Base-by-base conservation (phyloP, 75 land plant genomes). In the Pinus albicaulis region DNA sequence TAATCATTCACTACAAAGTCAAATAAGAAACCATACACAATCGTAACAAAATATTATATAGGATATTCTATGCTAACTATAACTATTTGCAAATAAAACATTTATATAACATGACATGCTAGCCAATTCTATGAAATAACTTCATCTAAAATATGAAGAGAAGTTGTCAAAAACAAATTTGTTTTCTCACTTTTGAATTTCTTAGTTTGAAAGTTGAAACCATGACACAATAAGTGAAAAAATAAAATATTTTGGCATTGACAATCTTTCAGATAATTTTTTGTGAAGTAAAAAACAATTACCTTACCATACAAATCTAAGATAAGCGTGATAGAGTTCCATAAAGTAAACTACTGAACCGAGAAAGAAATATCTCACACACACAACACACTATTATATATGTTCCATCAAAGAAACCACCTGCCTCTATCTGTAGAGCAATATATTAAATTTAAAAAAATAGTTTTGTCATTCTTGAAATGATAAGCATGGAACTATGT, bases 301-400 rank as follows among this genome's bases (percentile, higher is more conserved):
- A 53, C 66, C 86, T 80, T 90, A 94, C 97, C 97, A 90, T 94
- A 95, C 76, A 94, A 81, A 82, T 94, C 97, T 68, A 94, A 92
- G 12, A 90, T 95, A 14, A 94, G 83, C 1, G 97, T 94, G 15
- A 92, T 72, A 55, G 77, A n/a, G n/a, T n/a, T n/a, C n/a, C n/a
- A n/a, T n/a, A n/a, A n/a, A n/a, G n/a, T n/a, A n/a, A n/a, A n/a
- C n/a, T n/a, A n/a, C n/a, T n/a, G n/a, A n/a, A n/a, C n/a, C n/a
- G n/a, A n/a, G n/a, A n/a, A n/a, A n/a, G n/a, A n/a, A n/a, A n/a
- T n/a, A n/a, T n/a, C n/a, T n/a, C n/a, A n/a, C n/a, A n/a, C n/a
- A n/a, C n/a, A n/a, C n/a, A n/a, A n/a, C n/a, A n/a, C n/a, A n/a
- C n/a, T n/a, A n/a, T n/a, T n/a, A n/a, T n/a, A n/a, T n/a, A n/a